Percentiles rank a stretch among this genome's conserved stretches.
Conservation (phyloP, 768 basidiomycete genomes). For the Sarcomyxa edulis region DNA sequence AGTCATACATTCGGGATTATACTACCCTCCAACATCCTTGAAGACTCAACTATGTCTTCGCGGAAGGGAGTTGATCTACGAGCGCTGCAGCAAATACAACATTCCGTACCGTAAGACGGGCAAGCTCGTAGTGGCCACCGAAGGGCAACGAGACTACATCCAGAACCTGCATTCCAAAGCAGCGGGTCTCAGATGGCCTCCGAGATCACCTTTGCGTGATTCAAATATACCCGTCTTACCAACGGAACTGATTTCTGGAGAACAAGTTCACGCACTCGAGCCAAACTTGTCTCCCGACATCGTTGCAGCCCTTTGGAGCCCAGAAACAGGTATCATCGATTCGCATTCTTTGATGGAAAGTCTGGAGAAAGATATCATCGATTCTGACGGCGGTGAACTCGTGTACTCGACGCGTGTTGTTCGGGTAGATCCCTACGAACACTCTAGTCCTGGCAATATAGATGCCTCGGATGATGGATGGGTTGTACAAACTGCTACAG, state of each 20-base stretch:
- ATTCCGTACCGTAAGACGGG: conserved; percentile 73
- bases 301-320: conserved; percentile 69
- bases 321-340: conserved; percentile 87
- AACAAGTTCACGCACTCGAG: conserved; percentile 68
- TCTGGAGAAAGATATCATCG: conserved; percentile 75
- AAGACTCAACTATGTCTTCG: conserved; percentile 85
- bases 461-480: conserved; percentile 56
- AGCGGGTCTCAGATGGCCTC: conserved; percentile 44
- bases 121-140: conserved; percentile 84
- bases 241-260: conserved; percentile 61
- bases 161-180: conserved; percentile 63
- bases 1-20: conserved; percentile 88
- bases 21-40: conserved; percentile 77
- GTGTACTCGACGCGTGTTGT: conserved; percentile 81
- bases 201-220: conserved; percentile 24
- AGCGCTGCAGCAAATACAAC: conserved; percentile 54
- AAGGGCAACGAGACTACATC: conserved; percentile 66
- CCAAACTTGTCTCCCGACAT: conserved; percentile 77
- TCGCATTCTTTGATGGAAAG: conserved; percentile 81
- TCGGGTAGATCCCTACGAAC: conserved; percentile 65
- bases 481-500: conserved; percentile 80
- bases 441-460: conserved; percentile 21
- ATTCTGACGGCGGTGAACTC: conserved; percentile 63
- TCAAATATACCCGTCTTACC: conserved; percentile 41
- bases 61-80: conserved; percentile 81